Evolutionary conservation across 2,329 filamentous ascomycete species (phyloP), one percentile per base, ranked within the genome.

Genomic region (Alternaria novae-zelandiae): DNA sequence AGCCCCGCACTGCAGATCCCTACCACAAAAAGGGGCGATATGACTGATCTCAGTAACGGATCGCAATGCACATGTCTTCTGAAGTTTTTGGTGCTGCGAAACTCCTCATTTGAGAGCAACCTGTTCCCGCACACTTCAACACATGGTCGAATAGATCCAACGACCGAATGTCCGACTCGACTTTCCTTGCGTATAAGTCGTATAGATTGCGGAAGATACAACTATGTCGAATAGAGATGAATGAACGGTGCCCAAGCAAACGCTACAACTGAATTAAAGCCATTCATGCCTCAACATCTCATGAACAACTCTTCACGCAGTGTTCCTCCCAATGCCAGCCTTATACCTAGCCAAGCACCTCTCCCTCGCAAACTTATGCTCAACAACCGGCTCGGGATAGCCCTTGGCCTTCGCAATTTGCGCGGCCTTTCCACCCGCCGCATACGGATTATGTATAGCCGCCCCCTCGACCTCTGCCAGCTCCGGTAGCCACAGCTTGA

Each of bases 391-490:
- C 77, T 84, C 83, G 0, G 93, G 93, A 76, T 97, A 97, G 0
- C 91, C 90, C 8, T 83, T 85, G 80, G 86, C 89, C 80, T 86
- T 85, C 8, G 89, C 91, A 66, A 86, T 79, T 10, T 80, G 80
- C 1, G 79, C 86, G 0, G 85, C 89, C 44, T 72, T 64, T 0
- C 72, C 74, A 1, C 90, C 89, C 51, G 89, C 85, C 3, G 83
- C 86, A 77, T 94, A 95, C 1, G 94, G 94, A 68, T 94, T 93
- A 77, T 97, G 93, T 5, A 97, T 87, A 9, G 89, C 91, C 66
- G 89, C 90, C 0, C 87, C 89, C 70, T 86, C 76, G 3, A 95
- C 79, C 0, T 79, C 85, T 25, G 81, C 84, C 64, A 97, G 81
- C 80, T 97, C 94, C 0, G 89, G 89, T 9, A 97, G 84, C 93